Evolutionary conservation across 2,329 filamentous ascomycete genomes (phyloP).

Genomic region (Knoxdaviesia proteae): DNA sequence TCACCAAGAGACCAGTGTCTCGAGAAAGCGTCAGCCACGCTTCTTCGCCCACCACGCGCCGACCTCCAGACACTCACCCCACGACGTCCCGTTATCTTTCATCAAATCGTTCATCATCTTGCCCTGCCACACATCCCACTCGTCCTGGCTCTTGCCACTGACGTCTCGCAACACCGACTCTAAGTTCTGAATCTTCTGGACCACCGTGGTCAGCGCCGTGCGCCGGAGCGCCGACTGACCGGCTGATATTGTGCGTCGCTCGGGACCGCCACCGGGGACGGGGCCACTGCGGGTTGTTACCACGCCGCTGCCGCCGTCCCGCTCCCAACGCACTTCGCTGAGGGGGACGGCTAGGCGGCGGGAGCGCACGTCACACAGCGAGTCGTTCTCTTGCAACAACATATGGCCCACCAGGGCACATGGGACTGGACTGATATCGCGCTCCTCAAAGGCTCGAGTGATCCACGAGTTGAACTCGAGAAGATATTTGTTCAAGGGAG

Average conservation of each 20-base stretch:
- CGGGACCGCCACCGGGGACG: constrained; percentile 8
- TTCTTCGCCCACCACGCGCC: constrained; percentile 85
- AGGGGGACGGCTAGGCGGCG: constrained; percentile 73
- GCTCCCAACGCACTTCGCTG: constrained; percentile 72
- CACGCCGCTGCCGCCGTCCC: constrained; percentile 45
- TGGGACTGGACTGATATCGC: constrained; percentile 51
- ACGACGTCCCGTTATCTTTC: constrained; percentile 55
- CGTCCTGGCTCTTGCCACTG: constrained; percentile 71
- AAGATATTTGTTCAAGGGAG: constrained; percentile 62
- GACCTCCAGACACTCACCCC: constrained; percentile 69
- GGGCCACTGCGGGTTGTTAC: constrained; percentile 17
- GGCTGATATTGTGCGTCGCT: constrained; percentile 35
- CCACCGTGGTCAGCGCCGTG: constrained; percentile 61
- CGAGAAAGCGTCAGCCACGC: constrained; percentile 11
- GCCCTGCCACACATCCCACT: constrained; percentile 79
- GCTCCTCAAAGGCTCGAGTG: constrained; percentile 49
- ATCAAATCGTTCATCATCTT: constrained; percentile 74
- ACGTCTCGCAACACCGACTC: constrained; percentile 66
- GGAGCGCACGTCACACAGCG: constrained; percentile 45
- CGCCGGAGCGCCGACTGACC: constrained; percentile 55
- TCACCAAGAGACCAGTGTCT: neutral
- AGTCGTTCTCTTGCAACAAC: constrained; percentile 61
- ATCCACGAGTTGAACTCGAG: constrained; percentile 73
- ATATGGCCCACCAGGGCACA: constrained; percentile 60
- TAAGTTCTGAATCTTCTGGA: constrained; percentile 68